Evolutionary conservation across 805 yeast genomes (phyloP).

Genomic region (Hanseniaspora lachancei): DNA sequence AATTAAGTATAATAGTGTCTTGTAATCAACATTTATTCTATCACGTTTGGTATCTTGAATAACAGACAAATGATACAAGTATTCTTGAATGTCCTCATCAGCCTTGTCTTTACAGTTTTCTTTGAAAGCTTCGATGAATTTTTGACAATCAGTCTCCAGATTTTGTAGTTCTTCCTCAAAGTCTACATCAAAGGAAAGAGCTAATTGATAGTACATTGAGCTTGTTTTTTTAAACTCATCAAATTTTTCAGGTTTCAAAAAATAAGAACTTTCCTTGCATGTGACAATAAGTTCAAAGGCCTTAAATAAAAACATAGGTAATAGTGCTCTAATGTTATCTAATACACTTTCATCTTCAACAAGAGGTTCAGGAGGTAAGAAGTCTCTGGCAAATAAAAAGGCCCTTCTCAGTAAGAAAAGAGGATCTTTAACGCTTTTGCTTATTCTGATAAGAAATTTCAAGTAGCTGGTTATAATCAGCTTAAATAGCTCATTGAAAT

Average conservation of each 20-base stretch:
- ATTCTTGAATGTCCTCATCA: slow-evolving; percentile 27
- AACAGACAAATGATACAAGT: slow-evolving; percentile 29
- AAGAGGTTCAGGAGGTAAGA: slow-evolving; percentile 29
- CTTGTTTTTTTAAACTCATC: slow-evolving; percentile 24
- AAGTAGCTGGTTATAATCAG: not conserved
- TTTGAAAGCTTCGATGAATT: slow-evolving; percentile 30
- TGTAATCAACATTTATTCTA: slow-evolving; percentile 25
- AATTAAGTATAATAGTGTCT: slow-evolving; percentile 26
- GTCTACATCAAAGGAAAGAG: slow-evolving; percentile 55
- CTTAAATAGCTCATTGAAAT: not conserved
- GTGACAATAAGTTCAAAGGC: slow-evolving; percentile 21
- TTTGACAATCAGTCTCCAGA: slow-evolving; percentile 28
- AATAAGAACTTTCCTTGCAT: not conserved
- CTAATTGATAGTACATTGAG: slow-evolving; percentile 36
- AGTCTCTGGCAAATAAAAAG: slow-evolving; percentile 50
- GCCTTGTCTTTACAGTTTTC: slow-evolving; percentile 25
- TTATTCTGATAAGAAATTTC: slow-evolving; percentile 8
- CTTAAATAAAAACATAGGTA: slow-evolving; percentile 40
- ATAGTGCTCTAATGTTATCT: slow-evolving; percentile 52
- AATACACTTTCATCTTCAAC: slow-evolving; percentile 37
- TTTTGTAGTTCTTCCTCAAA: slow-evolving; percentile 31
- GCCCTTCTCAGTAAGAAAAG: slow-evolving; percentile 46
- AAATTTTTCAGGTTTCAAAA: not conserved
- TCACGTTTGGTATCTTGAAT: slow-evolving; percentile 23
- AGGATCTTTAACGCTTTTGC: slow-evolving; percentile 18